A percentile compares a stretch with the other conserved stretches of the same genome.
These are phyloP conservation scores for Neurospora sp. DNA, from an alignment of 2,329 filamentous ascomycete genomes.

Conservation along the genomic window DNA sequence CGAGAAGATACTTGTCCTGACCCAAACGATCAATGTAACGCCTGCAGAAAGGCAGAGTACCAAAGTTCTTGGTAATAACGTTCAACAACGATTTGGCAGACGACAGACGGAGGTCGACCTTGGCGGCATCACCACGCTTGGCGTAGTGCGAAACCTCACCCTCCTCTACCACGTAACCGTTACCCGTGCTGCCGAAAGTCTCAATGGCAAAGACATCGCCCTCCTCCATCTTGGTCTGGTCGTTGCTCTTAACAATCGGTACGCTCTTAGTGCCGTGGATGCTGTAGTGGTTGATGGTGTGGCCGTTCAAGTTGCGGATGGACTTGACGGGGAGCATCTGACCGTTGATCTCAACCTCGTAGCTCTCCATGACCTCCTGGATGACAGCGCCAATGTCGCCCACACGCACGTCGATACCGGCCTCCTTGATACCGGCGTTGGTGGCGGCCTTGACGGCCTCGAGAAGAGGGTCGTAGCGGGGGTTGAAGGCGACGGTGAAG, in stretches of 20 bases:
- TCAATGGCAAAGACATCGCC: conserved; percentile 93
- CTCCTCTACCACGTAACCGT: conserved; percentile 78
- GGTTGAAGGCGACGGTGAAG: conserved; percentile 69
- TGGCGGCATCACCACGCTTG: conserved; percentile 59
- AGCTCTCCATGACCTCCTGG: conserved; percentile 89
- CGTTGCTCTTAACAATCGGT: conserved; percentile 80
- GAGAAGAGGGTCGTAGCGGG: conserved; percentile 64
- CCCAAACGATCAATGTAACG: conserved; percentile 88
- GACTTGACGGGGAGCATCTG: conserved; percentile 71
- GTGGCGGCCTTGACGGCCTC: conserved; percentile 65
- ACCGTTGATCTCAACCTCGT: conserved; percentile 76
- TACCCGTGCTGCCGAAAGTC: conserved; percentile 89
- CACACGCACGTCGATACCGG: conserved; percentile 84
- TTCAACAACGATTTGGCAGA: conserved; percentile 79
- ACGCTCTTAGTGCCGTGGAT: conserved; percentile 93
- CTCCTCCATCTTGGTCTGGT: conserved; percentile 95
- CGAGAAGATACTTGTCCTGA: conserved; percentile 86
- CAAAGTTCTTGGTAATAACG: conserved; percentile 94
- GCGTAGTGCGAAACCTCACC: conserved; percentile 89
- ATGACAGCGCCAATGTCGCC: conserved; percentile 75
- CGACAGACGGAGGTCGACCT: conserved; percentile 64
- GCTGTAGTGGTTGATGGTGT: conserved; percentile 79
- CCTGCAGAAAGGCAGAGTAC: conserved; percentile 81
- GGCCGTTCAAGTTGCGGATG: conserved; percentile 79
- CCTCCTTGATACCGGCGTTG: conserved; percentile 80